These are phyloP conservation scores for Mycena kentingensis DNA, from an alignment of 768 basidiomycete species.

Conservation along the genomic window DNA sequence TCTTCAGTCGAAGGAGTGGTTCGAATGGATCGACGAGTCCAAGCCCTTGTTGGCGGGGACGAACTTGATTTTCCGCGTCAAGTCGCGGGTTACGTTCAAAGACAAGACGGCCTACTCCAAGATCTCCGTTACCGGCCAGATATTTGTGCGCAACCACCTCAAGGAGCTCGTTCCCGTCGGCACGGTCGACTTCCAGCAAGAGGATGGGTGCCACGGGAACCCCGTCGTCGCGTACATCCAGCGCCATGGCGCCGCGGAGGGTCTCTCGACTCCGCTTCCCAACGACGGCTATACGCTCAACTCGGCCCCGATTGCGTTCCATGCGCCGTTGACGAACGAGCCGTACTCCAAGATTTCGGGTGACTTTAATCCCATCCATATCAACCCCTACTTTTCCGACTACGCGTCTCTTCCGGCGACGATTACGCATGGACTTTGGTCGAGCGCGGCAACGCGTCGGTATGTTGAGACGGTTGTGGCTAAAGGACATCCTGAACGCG, in stretches of 20 bases:
- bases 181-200: conserved; percentile 82
- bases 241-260: conserved; percentile 83
- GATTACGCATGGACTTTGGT: conserved; percentile 98
- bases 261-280: conserved; percentile 73
- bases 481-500: conserved; percentile 88
- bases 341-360: conserved; percentile 95
- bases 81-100: conserved; percentile 87
- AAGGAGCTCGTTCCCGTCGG: conserved; percentile 89
- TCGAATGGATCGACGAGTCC: conserved; percentile 87
- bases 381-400: conserved; percentile 97
- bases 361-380: conserved; percentile 98
- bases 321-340: conserved; percentile 88
- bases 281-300: conserved; percentile 84
- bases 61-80: conserved; percentile 85
- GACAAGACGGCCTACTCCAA: conserved; percentile 83
- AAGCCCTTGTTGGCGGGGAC: conserved; percentile 79
- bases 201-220: conserved; percentile 88
- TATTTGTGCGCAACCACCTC: conserved; percentile 86
- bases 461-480: conserved; percentile 94
- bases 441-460: conserved; percentile 89
- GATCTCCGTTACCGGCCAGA: conserved; percentile 80
- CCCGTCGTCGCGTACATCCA: conserved; percentile 92
- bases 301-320: conserved; percentile 66
- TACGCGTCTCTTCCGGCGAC: conserved; percentile 92
- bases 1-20: conserved; percentile 96